phyloP scores from a whole-genome alignment of 495 filamentous ascomycete genomes.

The Aspergillus kassunensis region DNA sequence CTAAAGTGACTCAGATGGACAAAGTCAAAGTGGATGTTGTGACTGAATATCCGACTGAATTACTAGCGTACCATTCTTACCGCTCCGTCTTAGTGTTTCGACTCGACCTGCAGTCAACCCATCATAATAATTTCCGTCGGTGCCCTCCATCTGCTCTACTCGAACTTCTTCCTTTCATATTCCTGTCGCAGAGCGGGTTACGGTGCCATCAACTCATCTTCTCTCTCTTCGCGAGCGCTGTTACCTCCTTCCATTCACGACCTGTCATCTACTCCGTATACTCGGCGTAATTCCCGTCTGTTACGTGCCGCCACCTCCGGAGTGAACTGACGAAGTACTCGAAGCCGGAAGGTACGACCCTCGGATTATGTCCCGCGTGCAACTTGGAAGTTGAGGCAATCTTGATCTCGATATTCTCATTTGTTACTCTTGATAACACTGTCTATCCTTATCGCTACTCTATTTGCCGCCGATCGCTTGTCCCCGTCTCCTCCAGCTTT shows the following conservation, averaged over 20 bases:
- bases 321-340: too few relatives aligned
- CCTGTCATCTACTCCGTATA: constrained; percentile 4
- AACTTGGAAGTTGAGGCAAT: too few relatives aligned
- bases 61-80: constrained; percentile 4
- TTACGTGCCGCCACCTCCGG: constrained; percentile 31
- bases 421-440: too few relatives aligned
- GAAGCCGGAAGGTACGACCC: too few relatives aligned
- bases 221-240: neutral
- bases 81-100: constrained; percentile 10
- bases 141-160: neutral
- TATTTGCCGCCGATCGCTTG: neutral
- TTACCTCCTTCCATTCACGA: neutral
- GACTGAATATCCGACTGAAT: neutral
- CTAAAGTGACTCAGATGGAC: too few relatives aligned
- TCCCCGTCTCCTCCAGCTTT: constrained; percentile 34
- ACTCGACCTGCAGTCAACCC: constrained; percentile 5
- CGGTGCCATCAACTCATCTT: neutral
- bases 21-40: too few relatives aligned
- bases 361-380: too few relatives aligned
- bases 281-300: constrained; percentile 6
- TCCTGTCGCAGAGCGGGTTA: neutral
- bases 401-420: too few relatives aligned
- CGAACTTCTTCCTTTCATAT: neutral
- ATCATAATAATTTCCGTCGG: constrained; percentile 7
- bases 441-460: constrained; percentile 16